Evolutionary conservation across 345 rosid species (phyloP).

Genomic region (Salix exigua): DNA sequence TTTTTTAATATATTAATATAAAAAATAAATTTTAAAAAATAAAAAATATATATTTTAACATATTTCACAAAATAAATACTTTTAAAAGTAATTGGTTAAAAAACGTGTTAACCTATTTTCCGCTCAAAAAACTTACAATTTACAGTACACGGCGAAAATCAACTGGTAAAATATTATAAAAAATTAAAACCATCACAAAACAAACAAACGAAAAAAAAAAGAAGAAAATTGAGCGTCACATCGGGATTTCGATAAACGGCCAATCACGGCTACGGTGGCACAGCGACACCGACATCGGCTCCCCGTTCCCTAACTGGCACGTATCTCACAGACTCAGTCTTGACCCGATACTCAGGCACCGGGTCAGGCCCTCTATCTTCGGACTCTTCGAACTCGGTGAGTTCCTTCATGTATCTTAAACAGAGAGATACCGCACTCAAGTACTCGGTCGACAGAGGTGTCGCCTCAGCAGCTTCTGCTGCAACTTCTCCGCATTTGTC

Average conservation of each 20-base stretch:
- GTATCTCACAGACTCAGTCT: background rate
- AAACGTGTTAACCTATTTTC: background rate
- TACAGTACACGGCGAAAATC: background rate
- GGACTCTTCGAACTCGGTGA: conserved; percentile 15
- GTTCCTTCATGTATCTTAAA: conserved; percentile 14
- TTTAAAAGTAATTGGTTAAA: too few relatives aligned
- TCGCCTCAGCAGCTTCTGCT: conserved; percentile 5
- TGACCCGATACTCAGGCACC: background rate
- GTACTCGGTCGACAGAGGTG: conserved; percentile 16
- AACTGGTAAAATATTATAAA: background rate
- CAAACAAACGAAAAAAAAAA: background rate
- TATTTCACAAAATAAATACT: too few relatives aligned
- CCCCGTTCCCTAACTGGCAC: background rate
- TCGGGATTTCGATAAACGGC: conserved; percentile 2
- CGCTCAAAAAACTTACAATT: background rate
- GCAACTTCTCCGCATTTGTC: conserved; percentile 4
- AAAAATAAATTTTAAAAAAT: too few relatives aligned
- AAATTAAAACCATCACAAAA: background rate
- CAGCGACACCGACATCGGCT: background rate
- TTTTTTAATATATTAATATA: too few relatives aligned
- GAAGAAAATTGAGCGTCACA: background rate
- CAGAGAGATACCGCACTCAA: conserved; percentile 9
- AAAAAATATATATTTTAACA: too few relatives aligned
- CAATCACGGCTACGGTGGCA: background rate
- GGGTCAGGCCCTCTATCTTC: background rate